Evolutionary conservation across 495 filamentous ascomycete genomes (phyloP), one percentile per base, ranked within the genome.

Genomic region (Geoglossum glabrum): DNA sequence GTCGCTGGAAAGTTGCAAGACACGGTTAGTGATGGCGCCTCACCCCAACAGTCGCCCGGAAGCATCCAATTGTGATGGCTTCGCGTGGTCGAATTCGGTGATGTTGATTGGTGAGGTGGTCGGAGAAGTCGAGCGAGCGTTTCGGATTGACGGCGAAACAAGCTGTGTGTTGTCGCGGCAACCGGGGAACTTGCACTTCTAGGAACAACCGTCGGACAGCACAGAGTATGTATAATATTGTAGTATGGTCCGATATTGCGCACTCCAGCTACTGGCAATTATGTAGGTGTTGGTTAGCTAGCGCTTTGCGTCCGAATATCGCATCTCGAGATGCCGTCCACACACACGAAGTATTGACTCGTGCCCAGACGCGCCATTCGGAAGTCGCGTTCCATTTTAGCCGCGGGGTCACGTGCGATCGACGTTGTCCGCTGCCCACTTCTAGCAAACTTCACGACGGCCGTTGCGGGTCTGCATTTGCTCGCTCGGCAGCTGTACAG

Each of bases 21-120:
- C 3, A 43, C 7, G 33, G 19, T n/a, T 40, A 36, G 13, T 11
- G 10, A 1, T 40, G 31, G 40, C 10, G 28, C 17, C 9, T n/a
- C 31, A 34, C 13, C 21, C 31, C n/a, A 34, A 54, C 0, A 19
- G 19, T 9, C 13, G 10, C 23, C 10, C 31, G 40, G 23, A 21
- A 5, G 6, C n/a, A 3, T 45, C 40, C n/a, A 21, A 45, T 72
- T 66, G 52, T 57, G 56, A 27, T 45, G 17, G 10, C 7, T 21
- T 45, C n/a, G 40, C n/a, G 40, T 45, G 40, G n/a, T 45, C n/a
- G n/a, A 45, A 21, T 45, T 10, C 23, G n/a, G 40, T 45, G 40
- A 13, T 13, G n/a, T 8, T n/a, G n/a, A n/a, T n/a, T n/a, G n/a
- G n/a, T n/a, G n/a, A n/a, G n/a, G n/a, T n/a, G n/a, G n/a, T n/a